Conservation (phyloP, 2,329 filamentous ascomycete species). For the Penicillium digitatum region DNA sequence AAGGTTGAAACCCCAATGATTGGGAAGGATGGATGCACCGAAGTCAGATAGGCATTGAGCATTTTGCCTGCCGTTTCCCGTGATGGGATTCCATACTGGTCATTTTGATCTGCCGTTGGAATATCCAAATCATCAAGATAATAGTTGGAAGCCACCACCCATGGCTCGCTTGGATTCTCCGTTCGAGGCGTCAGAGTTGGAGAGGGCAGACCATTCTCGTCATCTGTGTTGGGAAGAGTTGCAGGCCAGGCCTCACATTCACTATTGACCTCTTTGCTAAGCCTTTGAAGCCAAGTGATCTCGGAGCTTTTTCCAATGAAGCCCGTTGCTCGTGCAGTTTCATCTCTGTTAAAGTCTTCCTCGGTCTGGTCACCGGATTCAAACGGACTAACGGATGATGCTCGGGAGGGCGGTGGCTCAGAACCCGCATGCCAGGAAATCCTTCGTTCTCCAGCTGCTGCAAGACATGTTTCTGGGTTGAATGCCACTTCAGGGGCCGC, state of each 20-base stretch:
- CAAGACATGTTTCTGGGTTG: constrained; percentile 17
- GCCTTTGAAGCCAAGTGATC: constrained; percentile 43
- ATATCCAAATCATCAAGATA: constrained; percentile 43
- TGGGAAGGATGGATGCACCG: constrained; percentile 45
- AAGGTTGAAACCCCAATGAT: constrained; percentile 43
- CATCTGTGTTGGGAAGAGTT: constrained; percentile 13
- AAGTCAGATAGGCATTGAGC: constrained; percentile 41
- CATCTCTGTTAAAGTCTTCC: constrained; percentile 43
- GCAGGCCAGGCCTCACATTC: constrained; percentile 22
- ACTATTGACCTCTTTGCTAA: constrained; percentile 33
- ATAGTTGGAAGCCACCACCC: constrained; percentile 34
- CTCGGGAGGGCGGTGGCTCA: constrained; percentile 21
- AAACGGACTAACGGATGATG: constrained; percentile 32
- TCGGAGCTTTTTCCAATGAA: constrained; percentile 47
- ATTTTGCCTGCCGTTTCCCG: constrained; percentile 38
- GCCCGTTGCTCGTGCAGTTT: constrained; percentile 38
- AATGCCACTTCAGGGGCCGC: constrained; percentile 21
- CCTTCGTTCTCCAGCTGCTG: constrained; percentile 18
- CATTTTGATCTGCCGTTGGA: constrained; percentile 31
- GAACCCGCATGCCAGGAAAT: constrained; percentile 17
- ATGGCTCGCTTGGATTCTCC: constrained; percentile 23
- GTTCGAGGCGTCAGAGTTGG: constrained; percentile 25
- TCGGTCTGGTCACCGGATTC: constrained; percentile 41
- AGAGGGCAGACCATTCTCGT: constrained; percentile 26
- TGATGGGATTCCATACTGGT: constrained; percentile 37